Base-by-base conservation (phyloP, 495 filamentous ascomycete genomes). In the Xylaria bambusicola region DNA sequence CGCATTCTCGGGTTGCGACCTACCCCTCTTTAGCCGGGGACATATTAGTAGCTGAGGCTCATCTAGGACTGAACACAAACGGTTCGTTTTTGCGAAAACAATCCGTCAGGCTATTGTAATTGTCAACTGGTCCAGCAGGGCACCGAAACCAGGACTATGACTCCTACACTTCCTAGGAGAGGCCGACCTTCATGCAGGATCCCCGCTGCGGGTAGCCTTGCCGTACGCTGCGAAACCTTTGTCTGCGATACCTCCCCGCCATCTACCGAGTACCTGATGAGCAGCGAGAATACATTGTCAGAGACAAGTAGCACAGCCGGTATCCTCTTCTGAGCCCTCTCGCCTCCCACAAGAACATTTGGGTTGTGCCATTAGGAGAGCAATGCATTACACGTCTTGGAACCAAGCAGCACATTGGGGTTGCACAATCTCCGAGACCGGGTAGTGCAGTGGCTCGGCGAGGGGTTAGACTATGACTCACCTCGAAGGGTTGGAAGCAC, bases 321-420 rank as follows among this genome's bases (percentile, higher is more conserved):
- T 6, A 33, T 10, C 29, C 5, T 33, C 29, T 33, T 5, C 29
- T 33, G 29, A 5, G 5, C 29, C 5, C 29, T 10, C 29, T 5
- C 5, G 29, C 5, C 29, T 33, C 5, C 10, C 29, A 33, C 36
- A 7, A 33, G 10, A 33, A 33, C 31, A 33, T 33, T 33, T 10
- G 10, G 6, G 31, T 38, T 13, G 36, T 38, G 36, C 36, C 36
- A 38, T 38, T 13, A 38, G 6, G 7, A 13, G 15, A 15, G 15
- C 36, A 38, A 6, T 15, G 13, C 12, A 38, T 7, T 13, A 13
- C 12, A 20, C 58, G 59, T 47, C 59, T 48, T 17, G 36, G 53
- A 1, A 18, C 44, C 13, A 50, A 51, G 7, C 33, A 18, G 15
- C 42, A 12, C 1, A 47, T 49, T 33, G 49, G 51, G 2, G 60